These are phyloP conservation scores for Pestalotiopsis sp. DNA, from an alignment of 2,329 filamentous ascomycete species.

Conservation along the genomic window DNA sequence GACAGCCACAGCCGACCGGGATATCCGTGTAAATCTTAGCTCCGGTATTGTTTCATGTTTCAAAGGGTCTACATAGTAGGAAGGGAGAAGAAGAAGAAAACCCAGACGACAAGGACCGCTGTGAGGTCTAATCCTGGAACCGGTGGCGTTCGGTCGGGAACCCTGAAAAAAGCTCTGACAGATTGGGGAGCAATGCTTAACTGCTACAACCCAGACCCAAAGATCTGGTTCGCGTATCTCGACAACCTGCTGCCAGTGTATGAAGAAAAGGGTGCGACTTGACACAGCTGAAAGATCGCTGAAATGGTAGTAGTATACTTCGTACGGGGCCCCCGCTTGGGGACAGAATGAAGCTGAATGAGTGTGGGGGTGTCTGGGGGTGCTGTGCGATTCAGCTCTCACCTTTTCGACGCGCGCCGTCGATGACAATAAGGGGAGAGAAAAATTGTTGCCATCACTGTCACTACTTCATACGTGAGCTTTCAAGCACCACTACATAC, in stretches of 20 bases:
- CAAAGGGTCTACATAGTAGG: neutral
- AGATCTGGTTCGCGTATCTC: conserved; percentile 8
- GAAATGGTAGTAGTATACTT: neutral
- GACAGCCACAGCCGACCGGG: neutral
- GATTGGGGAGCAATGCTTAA: neutral
- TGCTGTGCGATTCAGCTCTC: neutral
- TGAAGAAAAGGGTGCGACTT: neutral
- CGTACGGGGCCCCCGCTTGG: neutral
- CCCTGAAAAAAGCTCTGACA: neutral
- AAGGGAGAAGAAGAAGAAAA: neutral
- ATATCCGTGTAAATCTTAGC: neutral
- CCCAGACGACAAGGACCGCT: neutral
- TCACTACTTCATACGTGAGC: no score
- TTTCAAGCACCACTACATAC: neutral
- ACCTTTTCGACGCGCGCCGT: neutral
- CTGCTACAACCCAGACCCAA: neutral
- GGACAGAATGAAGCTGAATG: neutral
- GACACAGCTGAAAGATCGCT: neutral
- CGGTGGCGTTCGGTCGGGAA: neutral
- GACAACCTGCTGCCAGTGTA: neutral
- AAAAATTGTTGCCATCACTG: neutral
- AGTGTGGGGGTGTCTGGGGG: neutral
- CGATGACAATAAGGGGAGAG: neutral
- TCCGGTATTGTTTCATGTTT: neutral
- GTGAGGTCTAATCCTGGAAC: neutral